Evolutionary conservation across 2,329 filamentous ascomycete genomes (phyloP), one percentile per base, ranked within the genome.

Genomic region (Geoglossum cookeanum): DNA sequence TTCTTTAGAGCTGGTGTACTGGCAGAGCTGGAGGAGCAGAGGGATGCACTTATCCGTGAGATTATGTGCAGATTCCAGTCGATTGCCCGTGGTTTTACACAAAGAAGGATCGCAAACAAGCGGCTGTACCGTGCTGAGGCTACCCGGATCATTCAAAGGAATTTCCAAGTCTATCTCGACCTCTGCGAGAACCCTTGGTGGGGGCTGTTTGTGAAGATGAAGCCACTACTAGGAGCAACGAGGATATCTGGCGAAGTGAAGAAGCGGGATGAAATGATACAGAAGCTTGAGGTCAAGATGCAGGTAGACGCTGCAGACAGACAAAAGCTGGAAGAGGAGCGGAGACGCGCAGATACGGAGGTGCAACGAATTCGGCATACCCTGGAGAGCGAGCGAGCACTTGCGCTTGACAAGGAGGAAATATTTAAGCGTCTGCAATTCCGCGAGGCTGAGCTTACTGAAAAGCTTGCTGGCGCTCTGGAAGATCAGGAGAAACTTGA

Each of bases 1-100:
- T 98, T 98, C 73, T 98, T 98, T 77, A 80, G 94, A 60, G 89
- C 92, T 48, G 92, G 92, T 59, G 91, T 99, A 2, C 78, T 99
- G 52, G 92, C 92, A 42, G 92, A 98, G 68, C 76, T 99, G 13
- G 92, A 99, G 78, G 94, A 97, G 69, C 87, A 94, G 68, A 84
- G 92, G 58, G 92, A 98, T 68, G 78, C 87, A 1, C 76, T 98
- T 22, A 97, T 99, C 63, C 85, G 87, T 6, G 85, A 95, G 61
- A 95, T 98, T 67, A 90, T 98, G 79, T 82, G 85, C 44, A 81
- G 83, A 35, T 98, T 99, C 67, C 94, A 98, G 66, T 92, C 90
- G 0, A 76, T 94, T 55, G 88, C 92, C 48, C 79, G 94, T 61
- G 94, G 94, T 3, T 97, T 92, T 65, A 83, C 86, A 32, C 87